These are phyloP conservation scores for Diaporthe ampelina DNA, from an alignment of 2,329 filamentous ascomycete species.

Conservation along the genomic window DNA sequence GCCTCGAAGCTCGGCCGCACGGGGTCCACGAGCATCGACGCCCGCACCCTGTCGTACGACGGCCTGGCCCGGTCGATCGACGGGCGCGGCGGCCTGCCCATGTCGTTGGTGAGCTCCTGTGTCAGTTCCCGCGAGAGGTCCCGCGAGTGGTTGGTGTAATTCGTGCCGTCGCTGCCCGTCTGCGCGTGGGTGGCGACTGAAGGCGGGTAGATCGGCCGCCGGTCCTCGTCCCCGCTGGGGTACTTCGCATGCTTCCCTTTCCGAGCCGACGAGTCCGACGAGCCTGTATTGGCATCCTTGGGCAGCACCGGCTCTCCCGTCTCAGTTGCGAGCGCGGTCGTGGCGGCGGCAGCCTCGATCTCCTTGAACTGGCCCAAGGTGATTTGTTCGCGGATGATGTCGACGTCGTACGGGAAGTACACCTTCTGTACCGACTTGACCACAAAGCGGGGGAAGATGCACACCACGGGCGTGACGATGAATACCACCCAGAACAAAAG, in stretches of 20 bases:
- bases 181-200: slow-evolving; percentile 88
- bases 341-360: too few species aligned
- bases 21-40: slow-evolving; percentile 81
- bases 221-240: slow-evolving; percentile 84
- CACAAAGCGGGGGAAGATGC: slow-evolving; percentile 87
- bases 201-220: slow-evolving; percentile 92
- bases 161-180: slow-evolving; percentile 94
- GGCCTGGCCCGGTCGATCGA: slow-evolving; percentile 80
- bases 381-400: slow-evolving; percentile 95
- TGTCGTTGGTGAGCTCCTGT: slow-evolving; percentile 64
- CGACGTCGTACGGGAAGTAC: slow-evolving; percentile 91
- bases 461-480: slow-evolving; percentile 83
- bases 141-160: slow-evolving; percentile 72
- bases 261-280: too few species aligned
- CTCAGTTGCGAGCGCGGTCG: too few species aligned
- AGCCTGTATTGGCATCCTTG: slow-evolving; percentile 39
- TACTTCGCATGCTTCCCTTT: slow-evolving; percentile 52
- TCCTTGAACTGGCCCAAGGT: slow-evolving; percentile 82
- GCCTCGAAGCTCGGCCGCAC: slow-evolving; percentile 87
- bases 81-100: slow-evolving; percentile 66
- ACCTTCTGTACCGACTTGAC: slow-evolving; percentile 93
- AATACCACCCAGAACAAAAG: slow-evolving; percentile 92
- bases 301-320: slow-evolving; percentile 59
- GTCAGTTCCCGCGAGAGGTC: slow-evolving; percentile 48
- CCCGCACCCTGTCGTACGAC: slow-evolving; percentile 87